Base-by-base conservation (phyloP, 2,329 filamentous ascomycete species). In the Alternaria brassicae region DNA sequence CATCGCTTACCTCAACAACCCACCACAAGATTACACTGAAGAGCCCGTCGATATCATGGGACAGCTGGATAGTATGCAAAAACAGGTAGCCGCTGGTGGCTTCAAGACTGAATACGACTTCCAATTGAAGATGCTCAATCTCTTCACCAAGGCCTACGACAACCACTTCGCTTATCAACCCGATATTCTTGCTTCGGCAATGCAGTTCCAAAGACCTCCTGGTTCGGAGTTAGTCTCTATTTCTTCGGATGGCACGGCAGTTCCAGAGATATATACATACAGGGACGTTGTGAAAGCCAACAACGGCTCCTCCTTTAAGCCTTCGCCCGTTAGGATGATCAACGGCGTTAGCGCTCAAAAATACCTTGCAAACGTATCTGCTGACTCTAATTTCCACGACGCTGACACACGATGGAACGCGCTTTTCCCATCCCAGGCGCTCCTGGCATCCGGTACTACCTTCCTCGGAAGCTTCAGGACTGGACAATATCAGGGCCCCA, bases 61-160 rank as follows among this genome's bases (percentile, higher is more conserved):
- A 12, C 73, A 76, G 15, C 66, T 81, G 37, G 72, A 79, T 3
- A 64, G 60, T 2, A 76, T 81, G 57, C 62, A 70, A 48, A 69
- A 66, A 15, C 70, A 72, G 41, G 60, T 81, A 1, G 28, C 69
- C 0, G 57, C 65, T 15, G 71, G 67, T 13, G 63, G 58, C 0
- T 81, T 79, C 65, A 62, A 60, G 13, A 78, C 66, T 21, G 79
- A 81, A 49, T 81, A 80, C 50, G 78, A 79, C 3, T 78, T 81
- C 28, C 78, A 81, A 60, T 52, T 72, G 45, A 71, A 75, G 28
- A 65, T 81, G 51, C 71, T 68, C 55, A 66, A 63, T 17, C 66
- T 80, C 0, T 72, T 80, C 50, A 68, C 66, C 17, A 67, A 69
- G 12, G 78, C 75, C 3, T 77, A 80, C 56, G 79, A 81, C 61